Base-by-base conservation (phyloP, 2,329 filamentous ascomycete genomes). In the Verticillium tricorpus region DNA sequence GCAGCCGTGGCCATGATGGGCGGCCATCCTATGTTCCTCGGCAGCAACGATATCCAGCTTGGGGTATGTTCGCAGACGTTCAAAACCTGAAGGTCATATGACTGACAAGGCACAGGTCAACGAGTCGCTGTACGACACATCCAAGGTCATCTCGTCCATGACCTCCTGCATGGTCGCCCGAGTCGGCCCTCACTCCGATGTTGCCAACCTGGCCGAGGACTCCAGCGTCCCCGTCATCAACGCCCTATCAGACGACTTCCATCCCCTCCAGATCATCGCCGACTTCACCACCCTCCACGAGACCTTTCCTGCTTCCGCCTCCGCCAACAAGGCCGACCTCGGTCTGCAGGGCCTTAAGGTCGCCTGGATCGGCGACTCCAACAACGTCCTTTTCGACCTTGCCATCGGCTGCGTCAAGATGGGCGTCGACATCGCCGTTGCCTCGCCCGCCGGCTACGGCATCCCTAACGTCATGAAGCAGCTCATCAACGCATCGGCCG, bases 321-420 rank as follows among this genome's bases (percentile, higher is more conserved):
- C 75, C 39, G 66, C 67, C 1, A 58, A 61, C 61, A 62, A 63
- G 63, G 65, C 70, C 32, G 75, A 72, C 59, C 81, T 96, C 8
- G 90, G 91, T 1, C 80, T 96, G 5, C 85, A 91, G 67, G 92
- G 92, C 1, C 77, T 97, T 70, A 98, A 97, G 78, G 85, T 98
- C 64, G 94, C 95, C 17, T 99, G 95, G 95, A 83, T 99, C 56
- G 94, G 94, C 60, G 94, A 99, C 73, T 92, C 93, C 12, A 99
- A 98, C 80, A 99, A 99, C 69, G 94, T 99, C 32, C 85, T 98
- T 28, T 97, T 93, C 72, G 94, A 99, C 72, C 83, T 98, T 60
- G 93, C 93, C 57, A 94, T 95, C 67, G 93, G 86, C 50, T 93
- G 91, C 62, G 80, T 90, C 69, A 98, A 97, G 79, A 85, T 94